phyloP scores from a whole-genome alignment of 1,139 yeast genomes.

The Eremothecium sinecaudum region DNA sequence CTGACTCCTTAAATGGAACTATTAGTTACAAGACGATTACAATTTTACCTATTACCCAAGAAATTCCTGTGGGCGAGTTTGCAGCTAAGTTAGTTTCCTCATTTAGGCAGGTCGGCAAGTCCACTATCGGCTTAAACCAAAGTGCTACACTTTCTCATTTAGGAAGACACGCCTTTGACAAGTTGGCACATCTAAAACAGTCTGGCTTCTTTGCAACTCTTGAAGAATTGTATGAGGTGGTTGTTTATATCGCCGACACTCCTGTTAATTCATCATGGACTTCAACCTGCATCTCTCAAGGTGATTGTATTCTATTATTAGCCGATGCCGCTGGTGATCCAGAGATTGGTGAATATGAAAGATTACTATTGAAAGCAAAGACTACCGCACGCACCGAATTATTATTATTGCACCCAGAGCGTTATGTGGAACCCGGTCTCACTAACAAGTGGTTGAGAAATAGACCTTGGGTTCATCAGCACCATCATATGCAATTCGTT shows the following conservation, averaged over 20 bases:
- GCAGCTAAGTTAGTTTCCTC: conserved; percentile 65
- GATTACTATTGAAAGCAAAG: conserved; percentile 59
- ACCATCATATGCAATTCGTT: conserved; percentile 68
- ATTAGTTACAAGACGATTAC: conserved; percentile 71
- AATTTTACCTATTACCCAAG: conserved; percentile 66
- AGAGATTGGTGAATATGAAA: conserved; percentile 77
- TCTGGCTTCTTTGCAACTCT: conserved; percentile 85
- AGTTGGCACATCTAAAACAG: conserved; percentile 71
- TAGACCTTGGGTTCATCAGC: conserved; percentile 85
- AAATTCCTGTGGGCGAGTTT: conserved; percentile 78
- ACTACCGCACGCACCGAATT: conserved; percentile 86
- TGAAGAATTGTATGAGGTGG: conserved; percentile 81
- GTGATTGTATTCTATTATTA: conserved; percentile 71
- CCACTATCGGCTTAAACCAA: conserved; percentile 72
- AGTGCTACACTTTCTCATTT: conserved; percentile 69
- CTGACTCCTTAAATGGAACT: conserved; percentile 19
- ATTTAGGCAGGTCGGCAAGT: conserved; percentile 59
- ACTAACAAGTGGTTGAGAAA: conserved; percentile 78
- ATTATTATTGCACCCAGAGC: conserved; percentile 74
- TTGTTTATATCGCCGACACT: conserved; percentile 83
- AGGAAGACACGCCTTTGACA: conserved; percentile 91
- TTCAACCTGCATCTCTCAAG: conserved; percentile 83
- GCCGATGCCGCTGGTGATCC: conserved; percentile 67
- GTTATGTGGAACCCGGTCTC: conserved; percentile 73
- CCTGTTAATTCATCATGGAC: conserved; percentile 84